Conservation (phyloP, 345 rosid species). For the Angophora floribunda region DNA sequence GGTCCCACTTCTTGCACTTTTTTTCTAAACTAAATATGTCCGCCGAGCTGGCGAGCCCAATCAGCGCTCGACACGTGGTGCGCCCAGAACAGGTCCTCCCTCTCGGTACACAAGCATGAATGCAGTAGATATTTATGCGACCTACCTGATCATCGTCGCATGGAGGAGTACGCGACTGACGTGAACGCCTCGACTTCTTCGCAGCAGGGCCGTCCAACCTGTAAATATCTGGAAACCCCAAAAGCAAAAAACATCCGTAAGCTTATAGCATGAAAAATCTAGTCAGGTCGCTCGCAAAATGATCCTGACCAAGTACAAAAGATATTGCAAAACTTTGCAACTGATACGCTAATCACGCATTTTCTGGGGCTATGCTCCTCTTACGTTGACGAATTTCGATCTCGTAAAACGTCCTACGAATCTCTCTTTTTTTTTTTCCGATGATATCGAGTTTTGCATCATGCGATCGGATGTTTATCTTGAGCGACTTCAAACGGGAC, state of each 20-base stretch:
- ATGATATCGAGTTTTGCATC: neutral
- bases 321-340: neutral
- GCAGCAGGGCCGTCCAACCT: neutral
- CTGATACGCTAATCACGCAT: neutral
- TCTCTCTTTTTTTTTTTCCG: rapidly evolving
- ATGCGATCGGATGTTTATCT: neutral
- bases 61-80: neutral
- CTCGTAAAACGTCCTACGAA: neutral
- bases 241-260: neutral
- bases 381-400: neutral
- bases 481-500: neutral
- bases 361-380: neutral
- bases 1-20: neutral
- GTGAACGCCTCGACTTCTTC: neutral
- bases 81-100: neutral
- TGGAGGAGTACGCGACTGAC: neutral
- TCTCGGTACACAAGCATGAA: neutral
- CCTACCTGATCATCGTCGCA: neutral
- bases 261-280: neutral
- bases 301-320: neutral
- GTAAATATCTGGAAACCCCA: neutral
- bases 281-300: neutral
- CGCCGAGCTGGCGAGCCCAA: neutral
- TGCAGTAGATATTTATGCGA: neutral
- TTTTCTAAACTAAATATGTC: neutral